Percentiles rank a stretch among this genome's conserved stretches.
These are phyloP conservation scores for Penicillium sp. DNA, from an alignment of 2,329 filamentous ascomycete species.

Conservation along the genomic window DNA sequence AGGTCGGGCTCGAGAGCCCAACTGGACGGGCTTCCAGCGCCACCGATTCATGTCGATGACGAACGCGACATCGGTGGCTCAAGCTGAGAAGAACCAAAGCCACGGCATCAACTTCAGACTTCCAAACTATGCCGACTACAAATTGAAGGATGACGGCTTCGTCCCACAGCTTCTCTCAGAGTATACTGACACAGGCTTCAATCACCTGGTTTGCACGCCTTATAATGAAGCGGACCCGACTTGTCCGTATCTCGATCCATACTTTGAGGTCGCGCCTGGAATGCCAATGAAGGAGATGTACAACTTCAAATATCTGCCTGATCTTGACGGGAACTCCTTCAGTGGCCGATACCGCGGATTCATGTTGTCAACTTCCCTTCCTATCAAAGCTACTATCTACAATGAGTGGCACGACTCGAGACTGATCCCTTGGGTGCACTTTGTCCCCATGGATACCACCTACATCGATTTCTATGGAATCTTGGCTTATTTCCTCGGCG, in stretches of 20 bases:
- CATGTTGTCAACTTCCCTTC: constrained; percentile 65
- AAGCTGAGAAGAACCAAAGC: constrained; percentile 46
- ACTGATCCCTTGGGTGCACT: constrained; percentile 74
- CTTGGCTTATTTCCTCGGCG: constrained; percentile 65
- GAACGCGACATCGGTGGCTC: constrained; percentile 59
- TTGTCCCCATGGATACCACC: constrained; percentile 73
- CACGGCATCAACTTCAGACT: constrained; percentile 29
- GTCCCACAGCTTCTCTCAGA: constrained; percentile 42
- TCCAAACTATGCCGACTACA: constrained; percentile 43
- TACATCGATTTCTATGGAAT: constrained; percentile 71
- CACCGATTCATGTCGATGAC: constrained; percentile 73
- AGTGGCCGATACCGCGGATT: constrained; percentile 68
- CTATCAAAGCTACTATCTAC: constrained; percentile 75
- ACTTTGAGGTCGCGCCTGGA: constrained; percentile 32
- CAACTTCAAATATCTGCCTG: constrained; percentile 65
- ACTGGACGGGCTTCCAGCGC: constrained; percentile 71
- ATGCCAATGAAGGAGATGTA: constrained; percentile 42
- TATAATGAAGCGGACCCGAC: constrained; percentile 27
- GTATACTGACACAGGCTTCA: constrained; percentile 44
- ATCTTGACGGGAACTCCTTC: constrained; percentile 73
- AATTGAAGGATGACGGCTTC: constrained; percentile 31
- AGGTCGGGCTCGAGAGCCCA: constrained; percentile 48
- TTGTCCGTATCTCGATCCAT: constrained; percentile 49
- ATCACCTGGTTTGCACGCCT: constrained; percentile 46
- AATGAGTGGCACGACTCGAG: constrained; percentile 77